Conservation (phyloP, 495 filamentous ascomycete species). For the Glarea lozoyensis region DNA sequence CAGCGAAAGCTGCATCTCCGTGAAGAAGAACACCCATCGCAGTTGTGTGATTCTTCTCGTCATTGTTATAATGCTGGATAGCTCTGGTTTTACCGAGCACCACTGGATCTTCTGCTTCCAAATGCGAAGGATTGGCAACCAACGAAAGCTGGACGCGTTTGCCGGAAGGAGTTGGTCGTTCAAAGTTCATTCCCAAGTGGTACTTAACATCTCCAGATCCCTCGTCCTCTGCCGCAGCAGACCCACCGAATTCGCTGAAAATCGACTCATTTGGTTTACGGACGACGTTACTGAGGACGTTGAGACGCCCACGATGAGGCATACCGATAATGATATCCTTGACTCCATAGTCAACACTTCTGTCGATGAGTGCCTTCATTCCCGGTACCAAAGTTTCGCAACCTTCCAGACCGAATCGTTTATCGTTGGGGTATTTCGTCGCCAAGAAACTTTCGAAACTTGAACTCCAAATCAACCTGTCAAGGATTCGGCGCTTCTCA, state of each 20-base stretch:
- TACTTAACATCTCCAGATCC: conserved; percentile 99
- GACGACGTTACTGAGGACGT: conserved; percentile 96
- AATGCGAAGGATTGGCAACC: conserved; percentile 95
- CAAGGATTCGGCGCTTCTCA: conserved; percentile 93
- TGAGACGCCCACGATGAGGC: conserved; percentile 97
- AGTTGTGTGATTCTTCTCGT: conserved; percentile 75
- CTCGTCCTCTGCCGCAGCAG: conserved; percentile 81
- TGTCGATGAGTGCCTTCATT: conserved; percentile 98
- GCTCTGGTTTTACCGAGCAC: conserved; percentile 95
- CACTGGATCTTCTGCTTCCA: conserved; percentile 97
- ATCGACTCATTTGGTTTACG: conserved; percentile 98
- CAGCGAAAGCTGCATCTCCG: conserved; percentile 95
- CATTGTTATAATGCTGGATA: conserved; percentile 98
- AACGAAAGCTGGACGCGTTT: conserved; percentile 98
- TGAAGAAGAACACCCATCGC: conserved; percentile 95
- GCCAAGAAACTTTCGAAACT: conserved; percentile 92
- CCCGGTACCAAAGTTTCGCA: conserved; percentile 93
- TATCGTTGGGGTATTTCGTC: conserved; percentile 98
- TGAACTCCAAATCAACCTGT: conserved; percentile 95
- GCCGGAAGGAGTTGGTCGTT: conserved; percentile 93
- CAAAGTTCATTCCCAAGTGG: conserved; percentile 99
- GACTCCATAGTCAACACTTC: conserved; percentile 94
- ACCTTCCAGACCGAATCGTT: conserved; percentile 96
- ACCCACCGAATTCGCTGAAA: conserved; percentile 94
- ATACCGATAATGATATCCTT: conserved; percentile 99